phyloP scores from a whole-genome alignment of 306 rosid genomes.

The Cucumis cinereus region DNA sequence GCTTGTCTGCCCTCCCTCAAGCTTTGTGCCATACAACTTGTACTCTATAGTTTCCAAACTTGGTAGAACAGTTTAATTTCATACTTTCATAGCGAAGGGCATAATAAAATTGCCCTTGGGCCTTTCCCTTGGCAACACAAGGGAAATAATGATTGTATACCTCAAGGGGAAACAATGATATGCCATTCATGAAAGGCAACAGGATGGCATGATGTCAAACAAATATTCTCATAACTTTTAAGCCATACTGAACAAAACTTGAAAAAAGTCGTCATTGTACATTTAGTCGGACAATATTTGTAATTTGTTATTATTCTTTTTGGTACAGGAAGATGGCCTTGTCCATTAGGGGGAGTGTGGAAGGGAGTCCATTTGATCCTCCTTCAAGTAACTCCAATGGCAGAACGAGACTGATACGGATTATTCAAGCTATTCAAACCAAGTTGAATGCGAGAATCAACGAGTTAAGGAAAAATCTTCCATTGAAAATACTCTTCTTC shows the following conservation, averaged over 20 bases:
- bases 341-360: conserved; percentile 50
- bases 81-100: neutral
- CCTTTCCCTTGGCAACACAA: neutral
- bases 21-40: neutral
- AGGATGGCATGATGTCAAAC: neutral
- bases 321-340: conserved; percentile 46
- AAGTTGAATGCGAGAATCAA: conserved; percentile 43
- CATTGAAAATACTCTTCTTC: conserved; percentile 62
- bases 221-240: neutral
- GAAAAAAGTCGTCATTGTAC: no score
- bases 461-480: conserved; percentile 62
- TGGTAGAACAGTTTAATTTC: neutral
- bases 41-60: neutral
- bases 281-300: no score
- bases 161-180: neutral
- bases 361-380: conserved; percentile 41
- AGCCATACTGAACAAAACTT: neutral
- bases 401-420: conserved; percentile 57
- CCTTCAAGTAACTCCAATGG: conserved; percentile 44
- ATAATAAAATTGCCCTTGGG: neutral
- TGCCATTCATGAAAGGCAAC: neutral
- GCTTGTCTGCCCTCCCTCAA: neutral
- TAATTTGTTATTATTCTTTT: neutral
- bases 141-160: neutral
- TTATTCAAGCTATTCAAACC: conserved; percentile 45